Percentiles rank a stretch among this genome's conserved stretches.
These are phyloP conservation scores for Annulohypoxylon maeteangense DNA, from an alignment of 495 filamentous ascomycete species.

Conservation along the genomic window DNA sequence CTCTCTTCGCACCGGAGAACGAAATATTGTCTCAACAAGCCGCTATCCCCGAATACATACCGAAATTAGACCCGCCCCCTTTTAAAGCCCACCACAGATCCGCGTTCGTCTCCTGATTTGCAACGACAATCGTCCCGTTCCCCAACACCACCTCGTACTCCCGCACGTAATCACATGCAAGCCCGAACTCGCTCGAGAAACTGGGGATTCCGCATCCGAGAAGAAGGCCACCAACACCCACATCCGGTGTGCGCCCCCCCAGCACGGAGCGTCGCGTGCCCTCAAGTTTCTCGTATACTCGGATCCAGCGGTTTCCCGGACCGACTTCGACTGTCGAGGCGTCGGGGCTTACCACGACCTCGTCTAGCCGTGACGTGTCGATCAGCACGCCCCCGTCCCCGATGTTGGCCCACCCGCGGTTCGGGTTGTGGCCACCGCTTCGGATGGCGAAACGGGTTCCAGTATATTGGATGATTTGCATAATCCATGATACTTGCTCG, in stretches of 20 bases:
- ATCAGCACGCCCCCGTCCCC: not conserved
- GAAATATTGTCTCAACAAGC: too few species aligned
- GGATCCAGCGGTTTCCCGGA: not conserved
- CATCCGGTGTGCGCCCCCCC: not conserved
- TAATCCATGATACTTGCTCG: too few species aligned
- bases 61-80: too few species aligned
- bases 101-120: not conserved
- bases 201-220: not conserved
- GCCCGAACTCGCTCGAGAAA: not conserved
- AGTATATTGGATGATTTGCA: too few species aligned
- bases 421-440: too few species aligned
- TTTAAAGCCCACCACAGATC: not conserved
- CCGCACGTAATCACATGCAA: not conserved
- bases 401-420: not conserved
- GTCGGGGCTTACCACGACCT: not conserved
- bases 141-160: not conserved
- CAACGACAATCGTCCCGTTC: not conserved
- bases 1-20: too few species aligned
- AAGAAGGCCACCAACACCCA: not conserved
- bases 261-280: not conserved
- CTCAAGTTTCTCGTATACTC: not conserved
- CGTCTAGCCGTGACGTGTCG: not conserved
- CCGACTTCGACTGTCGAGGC: not conserved
- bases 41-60: too few species aligned
- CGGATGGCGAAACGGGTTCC: too few species aligned